These are phyloP conservation scores for Fusarium tuaranense DNA, from an alignment of 2,329 filamentous ascomycete species.

Conservation along the genomic window DNA sequence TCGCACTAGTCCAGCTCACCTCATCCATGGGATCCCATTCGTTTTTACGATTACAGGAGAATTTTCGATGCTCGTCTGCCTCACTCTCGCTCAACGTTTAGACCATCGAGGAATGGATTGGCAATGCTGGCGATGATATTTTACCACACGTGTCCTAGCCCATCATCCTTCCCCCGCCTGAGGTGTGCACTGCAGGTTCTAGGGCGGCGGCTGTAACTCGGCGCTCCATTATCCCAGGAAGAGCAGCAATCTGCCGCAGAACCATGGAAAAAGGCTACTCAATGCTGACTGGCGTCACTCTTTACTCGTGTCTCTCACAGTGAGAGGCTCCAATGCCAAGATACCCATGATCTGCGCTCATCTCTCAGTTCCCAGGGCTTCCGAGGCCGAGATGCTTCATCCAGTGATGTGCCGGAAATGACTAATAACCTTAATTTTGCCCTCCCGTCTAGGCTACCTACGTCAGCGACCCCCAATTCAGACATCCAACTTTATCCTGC, in stretches of 20 bases:
- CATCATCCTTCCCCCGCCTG: neutral
- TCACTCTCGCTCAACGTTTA: neutral
- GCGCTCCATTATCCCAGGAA: slow-evolving; percentile 4
- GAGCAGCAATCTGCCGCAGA: neutral
- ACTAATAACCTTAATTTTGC: slow-evolving; percentile 34
- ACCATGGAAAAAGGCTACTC: neutral
- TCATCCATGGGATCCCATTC: neutral
- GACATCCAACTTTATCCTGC: neutral
- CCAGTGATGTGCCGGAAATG: slow-evolving; percentile 25
- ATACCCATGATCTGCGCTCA: slow-evolving; percentile 30
- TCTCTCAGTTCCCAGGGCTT: slow-evolving; percentile 2
- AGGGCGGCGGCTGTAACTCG: neutral
- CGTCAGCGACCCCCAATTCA: slow-evolving; percentile 3
- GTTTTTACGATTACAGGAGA: neutral
- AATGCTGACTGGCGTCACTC: neutral
- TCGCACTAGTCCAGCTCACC: neutral
- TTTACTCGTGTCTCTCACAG: too few relatives aligned
- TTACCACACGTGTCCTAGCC: neutral
- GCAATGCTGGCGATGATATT: neutral
- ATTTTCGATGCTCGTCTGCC: neutral
- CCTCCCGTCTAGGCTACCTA: slow-evolving; percentile 8
- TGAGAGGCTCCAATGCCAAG: neutral
- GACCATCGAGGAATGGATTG: neutral
- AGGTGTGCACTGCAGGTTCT: neutral
- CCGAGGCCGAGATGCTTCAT: neutral